Percentiles rank a stretch among this genome's conserved stretches.
phyloP scores from a whole-genome alignment of 140 eudicot species.

The Cichorium intybus region DNA sequence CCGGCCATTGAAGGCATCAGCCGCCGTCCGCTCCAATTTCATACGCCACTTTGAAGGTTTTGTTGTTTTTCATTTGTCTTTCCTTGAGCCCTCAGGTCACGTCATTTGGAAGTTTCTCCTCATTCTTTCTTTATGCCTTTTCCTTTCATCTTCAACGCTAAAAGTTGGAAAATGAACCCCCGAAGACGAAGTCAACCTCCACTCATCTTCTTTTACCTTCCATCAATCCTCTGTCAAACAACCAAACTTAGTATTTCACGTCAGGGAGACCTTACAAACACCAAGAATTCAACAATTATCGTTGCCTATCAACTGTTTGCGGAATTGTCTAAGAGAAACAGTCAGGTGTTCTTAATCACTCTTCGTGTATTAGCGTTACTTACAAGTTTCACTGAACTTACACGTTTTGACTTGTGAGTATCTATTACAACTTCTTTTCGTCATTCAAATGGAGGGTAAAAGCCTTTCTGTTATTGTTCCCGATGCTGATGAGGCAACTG shows the following conservation, averaged over 20 bases:
- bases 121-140: conserved; percentile 21
- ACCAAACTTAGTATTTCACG: conserved; percentile 33
- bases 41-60: background rate
- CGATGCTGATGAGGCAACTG: conserved; percentile 38
- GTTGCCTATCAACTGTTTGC: conserved; percentile 24
- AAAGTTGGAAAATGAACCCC: conserved; percentile 35
- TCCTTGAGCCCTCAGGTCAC: conserved; percentile 11
- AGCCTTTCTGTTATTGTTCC: conserved; percentile 23
- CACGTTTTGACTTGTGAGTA: conserved; percentile 1
- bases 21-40: conserved; percentile 22
- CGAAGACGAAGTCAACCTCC: conserved; percentile 36
- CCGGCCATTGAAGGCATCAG: conserved; percentile 17
- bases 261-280: conserved; percentile 17
- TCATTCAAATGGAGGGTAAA: conserved; percentile 35
- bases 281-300: background rate
- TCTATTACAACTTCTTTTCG: background rate
- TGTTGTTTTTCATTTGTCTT: conserved; percentile 25
- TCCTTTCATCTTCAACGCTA: conserved; percentile 28
- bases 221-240: conserved; percentile 8
- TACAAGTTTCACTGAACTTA: background rate
- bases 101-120: conserved; percentile 29
- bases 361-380: background rate
- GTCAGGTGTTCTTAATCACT: background rate
- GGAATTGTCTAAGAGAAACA: conserved; percentile 19
- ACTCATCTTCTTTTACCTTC: conserved; percentile 21